Evolutionary conservation across 345 rosid species (phyloP).

Genomic region (Microcos paniculata): DNA sequence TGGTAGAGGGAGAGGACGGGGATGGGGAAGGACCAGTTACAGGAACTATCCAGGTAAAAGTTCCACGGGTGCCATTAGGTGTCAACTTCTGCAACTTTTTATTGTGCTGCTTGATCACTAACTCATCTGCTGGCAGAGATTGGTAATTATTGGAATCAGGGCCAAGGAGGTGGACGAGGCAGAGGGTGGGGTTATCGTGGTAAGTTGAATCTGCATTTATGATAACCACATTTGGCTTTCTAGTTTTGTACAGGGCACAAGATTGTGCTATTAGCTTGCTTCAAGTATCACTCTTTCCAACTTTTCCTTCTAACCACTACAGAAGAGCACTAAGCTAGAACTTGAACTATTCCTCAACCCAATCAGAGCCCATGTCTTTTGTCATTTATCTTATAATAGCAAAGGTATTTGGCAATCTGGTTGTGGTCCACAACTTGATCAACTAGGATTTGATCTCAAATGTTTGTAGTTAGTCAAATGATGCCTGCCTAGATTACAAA

Average conservation of each 20-base stretch:
- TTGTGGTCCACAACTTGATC: too few relatives aligned
- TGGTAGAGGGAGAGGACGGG: slow-evolving; percentile 54
- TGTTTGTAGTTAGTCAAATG: too few relatives aligned
- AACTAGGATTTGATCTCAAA: too few relatives aligned
- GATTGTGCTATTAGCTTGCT: too few relatives aligned
- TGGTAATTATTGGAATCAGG: slow-evolving; percentile 35
- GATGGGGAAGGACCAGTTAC: slow-evolving; percentile 36
- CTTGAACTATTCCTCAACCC: too few relatives aligned
- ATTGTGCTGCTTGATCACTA: background rate
- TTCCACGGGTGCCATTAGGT: background rate
- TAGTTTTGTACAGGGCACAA: background rate
- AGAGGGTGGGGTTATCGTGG: slow-evolving; percentile 53
- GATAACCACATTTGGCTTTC: background rate
- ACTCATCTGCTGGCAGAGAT: slow-evolving; percentile 20
- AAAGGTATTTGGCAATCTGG: too few relatives aligned
- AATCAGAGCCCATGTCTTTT: too few relatives aligned
- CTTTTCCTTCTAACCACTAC: background rate
- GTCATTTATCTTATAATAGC: too few relatives aligned
- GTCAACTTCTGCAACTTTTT: background rate
- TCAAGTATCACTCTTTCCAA: background rate
- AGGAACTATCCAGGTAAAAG: slow-evolving; percentile 39
- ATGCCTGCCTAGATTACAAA: too few relatives aligned
- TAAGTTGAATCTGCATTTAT: slow-evolving; percentile 19
- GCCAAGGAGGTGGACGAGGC: slow-evolving; percentile 48
- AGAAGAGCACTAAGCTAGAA: too few relatives aligned